These are phyloP conservation scores for Crotalaria pallida DNA, from an alignment of 306 rosid species.

Conservation along the genomic window DNA sequence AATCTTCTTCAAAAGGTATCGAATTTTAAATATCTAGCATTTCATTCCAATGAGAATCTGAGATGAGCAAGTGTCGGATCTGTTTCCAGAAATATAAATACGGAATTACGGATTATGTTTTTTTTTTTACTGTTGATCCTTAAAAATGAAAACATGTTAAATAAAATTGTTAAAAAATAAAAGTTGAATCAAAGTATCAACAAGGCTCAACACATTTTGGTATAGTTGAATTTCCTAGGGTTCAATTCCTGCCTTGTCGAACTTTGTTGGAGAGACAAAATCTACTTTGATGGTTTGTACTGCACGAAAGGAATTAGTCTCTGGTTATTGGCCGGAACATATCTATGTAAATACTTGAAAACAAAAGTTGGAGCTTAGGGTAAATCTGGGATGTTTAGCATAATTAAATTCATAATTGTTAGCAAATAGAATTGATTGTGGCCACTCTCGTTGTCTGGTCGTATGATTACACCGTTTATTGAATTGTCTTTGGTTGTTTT, in stretches of 20 bases:
- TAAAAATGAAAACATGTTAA: background rate
- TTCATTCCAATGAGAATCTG: conserved; percentile 9
- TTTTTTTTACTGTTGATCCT: background rate
- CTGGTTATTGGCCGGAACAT: too few relatives aligned
- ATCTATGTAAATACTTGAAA: too few relatives aligned
- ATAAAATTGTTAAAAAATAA: background rate
- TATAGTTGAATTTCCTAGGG: too few relatives aligned
- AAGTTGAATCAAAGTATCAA: too few relatives aligned
- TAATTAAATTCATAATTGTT: too few relatives aligned
- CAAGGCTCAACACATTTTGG: too few relatives aligned
- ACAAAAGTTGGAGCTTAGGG: too few relatives aligned
- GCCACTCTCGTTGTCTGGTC: background rate
- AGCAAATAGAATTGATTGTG: background rate
- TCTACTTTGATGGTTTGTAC: too few relatives aligned
- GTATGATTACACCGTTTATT: conserved; percentile 10
- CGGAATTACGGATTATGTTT: background rate
- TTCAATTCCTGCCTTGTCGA: too few relatives aligned
- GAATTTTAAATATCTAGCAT: background rate
- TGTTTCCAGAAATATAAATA: conserved; percentile 2
- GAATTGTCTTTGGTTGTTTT: conserved; percentile 9
- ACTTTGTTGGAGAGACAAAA: too few relatives aligned
- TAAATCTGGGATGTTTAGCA: too few relatives aligned
- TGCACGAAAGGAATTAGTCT: too few relatives aligned
- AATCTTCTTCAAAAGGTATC: conserved; percentile 72
- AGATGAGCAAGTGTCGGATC: background rate